Base-by-base conservation (phyloP, 2,329 filamentous ascomycete genomes). In the Hypoxylon sp. region DNA sequence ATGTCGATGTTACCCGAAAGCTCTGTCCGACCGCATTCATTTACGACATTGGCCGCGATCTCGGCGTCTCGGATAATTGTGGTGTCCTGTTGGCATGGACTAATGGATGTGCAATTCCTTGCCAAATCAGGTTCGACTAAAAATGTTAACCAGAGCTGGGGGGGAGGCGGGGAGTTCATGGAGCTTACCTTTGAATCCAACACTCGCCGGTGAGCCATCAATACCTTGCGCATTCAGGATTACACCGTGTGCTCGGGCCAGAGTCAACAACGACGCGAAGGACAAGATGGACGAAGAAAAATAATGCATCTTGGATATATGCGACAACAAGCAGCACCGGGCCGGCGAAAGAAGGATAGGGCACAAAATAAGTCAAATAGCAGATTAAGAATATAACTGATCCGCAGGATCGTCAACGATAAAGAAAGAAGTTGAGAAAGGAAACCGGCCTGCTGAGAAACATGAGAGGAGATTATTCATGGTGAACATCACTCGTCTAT, bases 81-180 rank as follows among this genome's bases (percentile, higher is more conserved):
- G 10, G 88, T 82, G 64, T 91, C 89, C 69, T 88, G 86, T 74
- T 91, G 88, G 82, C 89, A 91, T 19, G 89, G 89, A 76, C 84
- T 88, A 80, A 90, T 88, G 61, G 81, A 81, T 15, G 87, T 89
- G 77, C 89, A 90, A 77, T 90, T 89, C 69, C 89, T 85, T 29
- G 89, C 86, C 72, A 89, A 83, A 62, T 79, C 79, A 44, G 83
- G 78, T 72, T 87, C 83, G 67, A 90, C 84, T 85, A 66, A 10
- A n/a, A 35, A 15, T 29, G 51, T 69, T 44, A 63, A 44, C 27
- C n/a, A 29, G 7, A 10, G 0, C 1, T 8, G 37, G 7, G 35
- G 19, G 21, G 5, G 24, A 4, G 6, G 27, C n/a, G 29, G 24
- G 24, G 24, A 5, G 24, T 24, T 44, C 69, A 24, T 10, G 39